Conservation (phyloP, 768 basidiomycete genomes). For the Mycena metata region DNA sequence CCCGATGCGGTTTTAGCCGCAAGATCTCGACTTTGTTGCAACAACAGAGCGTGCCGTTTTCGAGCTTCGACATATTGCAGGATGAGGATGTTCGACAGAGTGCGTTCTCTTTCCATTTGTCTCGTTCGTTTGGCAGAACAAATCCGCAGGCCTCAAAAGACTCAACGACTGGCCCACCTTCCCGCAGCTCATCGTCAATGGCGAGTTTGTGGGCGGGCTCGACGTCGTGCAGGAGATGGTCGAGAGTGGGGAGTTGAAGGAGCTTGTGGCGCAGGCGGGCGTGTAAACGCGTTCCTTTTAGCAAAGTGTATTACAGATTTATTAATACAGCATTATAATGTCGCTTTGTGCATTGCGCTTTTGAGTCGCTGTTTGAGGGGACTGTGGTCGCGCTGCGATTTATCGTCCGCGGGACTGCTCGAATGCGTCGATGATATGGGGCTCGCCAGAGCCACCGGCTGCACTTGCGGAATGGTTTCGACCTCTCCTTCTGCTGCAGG, state of each 20-base stretch:
- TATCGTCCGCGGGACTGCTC: constrained; percentile 32
- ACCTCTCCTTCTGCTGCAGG: constrained; percentile 56
- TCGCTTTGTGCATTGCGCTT: constrained; percentile 44
- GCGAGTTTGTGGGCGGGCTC: constrained; percentile 95
- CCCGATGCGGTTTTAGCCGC: constrained; percentile 89
- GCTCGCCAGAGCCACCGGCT: constrained; percentile 15
- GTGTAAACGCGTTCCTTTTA: too few relatives aligned
- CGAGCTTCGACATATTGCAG: constrained; percentile 84
- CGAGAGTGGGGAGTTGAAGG: constrained; percentile 80
- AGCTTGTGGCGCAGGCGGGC: constrained; percentile 56
- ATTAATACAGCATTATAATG: constrained; percentile 20
- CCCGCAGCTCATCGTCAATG: constrained; percentile 88
- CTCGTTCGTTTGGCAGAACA: too few relatives aligned
- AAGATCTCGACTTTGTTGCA: constrained; percentile 78
- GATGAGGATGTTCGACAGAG: constrained; percentile 89
- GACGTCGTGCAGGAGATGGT: constrained; percentile 94
- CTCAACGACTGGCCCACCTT: constrained; percentile 94
- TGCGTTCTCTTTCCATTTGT: constrained; percentile 48
- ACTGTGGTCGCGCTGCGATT: constrained; percentile 39
- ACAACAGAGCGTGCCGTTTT: constrained; percentile 74
- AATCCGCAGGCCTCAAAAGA: constrained; percentile 75
- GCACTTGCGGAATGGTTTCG: constrained; percentile 35
- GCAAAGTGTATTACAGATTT: constrained; percentile 18
- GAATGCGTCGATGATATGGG: constrained; percentile 15
- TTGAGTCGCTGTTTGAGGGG: constrained; percentile 47